Base-by-base conservation (phyloP, 2,329 filamentous ascomycete species). In the Stagonosporopsis cucurbitacearum region DNA sequence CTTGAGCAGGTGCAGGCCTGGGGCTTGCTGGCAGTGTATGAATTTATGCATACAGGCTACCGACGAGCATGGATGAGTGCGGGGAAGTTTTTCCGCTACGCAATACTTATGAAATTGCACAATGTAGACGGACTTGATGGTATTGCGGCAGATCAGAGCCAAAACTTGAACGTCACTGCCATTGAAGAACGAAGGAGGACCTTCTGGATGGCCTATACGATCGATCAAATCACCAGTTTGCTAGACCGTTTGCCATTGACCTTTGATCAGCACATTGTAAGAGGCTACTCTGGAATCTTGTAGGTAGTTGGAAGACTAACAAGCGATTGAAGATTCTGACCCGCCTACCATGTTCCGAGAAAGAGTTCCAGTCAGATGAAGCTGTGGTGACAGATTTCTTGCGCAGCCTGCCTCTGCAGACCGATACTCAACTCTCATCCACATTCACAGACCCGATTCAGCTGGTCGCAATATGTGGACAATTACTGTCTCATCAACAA, bases 341-440 rank as follows among this genome's bases (percentile, higher is more conserved):
- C 40, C 48, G 48, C 6, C 12, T 50, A 9, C 48, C 48, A n/a
- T 50, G 48, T 25, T 17, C 48, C 6, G 48, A 50, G 26, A 50
- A 44, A 25, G 48, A 44, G n/a, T 50, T 50, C n/a, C 48, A 50
- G 19, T 50, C 48, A 28, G 48, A 50, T 11, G 48, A 50, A 28
- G 3, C 30, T 30, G 40, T 44, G 19, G 11, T 37, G 8, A 50
- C 20, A n/a, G 39, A 50, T 3, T 50, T 50, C 22, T 12, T 44
- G 17, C 40, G 15, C 40, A 44, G 32, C 6, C 32, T 13, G 22
- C 48, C 20, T 12, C 39, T 36, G 6, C 4, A 26, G n/a, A 8
- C 48, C 15, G 39, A 50, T 2, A 28, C 4, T 5, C 26, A 37
- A 17, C 7, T 13, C 11, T 22, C 48, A 7, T 50, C 39, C 22